Evolutionary conservation across 2,329 filamentous ascomycete genomes (phyloP).

Genomic region (Cercospora sojina): DNA sequence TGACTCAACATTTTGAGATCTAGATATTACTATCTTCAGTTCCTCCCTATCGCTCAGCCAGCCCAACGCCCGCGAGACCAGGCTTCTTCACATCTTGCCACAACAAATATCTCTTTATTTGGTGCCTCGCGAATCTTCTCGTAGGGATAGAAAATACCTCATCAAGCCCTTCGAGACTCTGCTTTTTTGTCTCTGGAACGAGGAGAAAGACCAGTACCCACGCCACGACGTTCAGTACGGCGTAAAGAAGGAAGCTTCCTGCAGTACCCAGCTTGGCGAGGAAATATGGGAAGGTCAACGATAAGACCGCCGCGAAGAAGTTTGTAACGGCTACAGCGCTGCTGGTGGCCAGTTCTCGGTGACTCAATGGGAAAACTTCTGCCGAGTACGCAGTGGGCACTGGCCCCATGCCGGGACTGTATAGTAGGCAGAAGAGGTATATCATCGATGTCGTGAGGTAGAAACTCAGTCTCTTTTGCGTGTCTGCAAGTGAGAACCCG

Average conservation of each 20-base stretch:
- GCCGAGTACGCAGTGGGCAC: slow-evolving; percentile 45
- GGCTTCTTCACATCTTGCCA: background rate
- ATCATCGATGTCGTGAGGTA: slow-evolving; percentile 39
- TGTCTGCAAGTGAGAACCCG: slow-evolving; percentile 38
- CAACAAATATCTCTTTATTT: background rate
- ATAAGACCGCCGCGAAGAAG: slow-evolving; percentile 42
- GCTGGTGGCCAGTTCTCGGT: slow-evolving; percentile 45
- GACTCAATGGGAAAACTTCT: slow-evolving; percentile 48
- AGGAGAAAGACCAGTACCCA: slow-evolving; percentile 51
- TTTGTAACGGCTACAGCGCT: slow-evolving; percentile 59
- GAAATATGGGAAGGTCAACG: slow-evolving; percentile 50
- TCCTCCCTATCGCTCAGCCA: background rate
- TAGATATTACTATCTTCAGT: background rate
- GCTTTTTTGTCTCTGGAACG: slow-evolving; percentile 49
- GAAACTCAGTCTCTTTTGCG: background rate
- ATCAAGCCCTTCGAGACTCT: slow-evolving; percentile 50
- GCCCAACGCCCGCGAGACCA: background rate
- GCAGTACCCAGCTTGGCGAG: slow-evolving; percentile 50
- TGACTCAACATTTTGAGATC: background rate
- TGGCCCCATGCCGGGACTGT: slow-evolving; percentile 47
- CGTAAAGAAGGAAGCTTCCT: slow-evolving; percentile 58
- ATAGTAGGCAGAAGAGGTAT: slow-evolving; percentile 55
- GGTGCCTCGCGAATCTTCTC: background rate
- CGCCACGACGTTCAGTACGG: slow-evolving; percentile 55
- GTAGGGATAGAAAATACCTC: slow-evolving; percentile 54